Conservation (phyloP, 1,139 yeast species). For the Diutina ranongensis region DNA sequence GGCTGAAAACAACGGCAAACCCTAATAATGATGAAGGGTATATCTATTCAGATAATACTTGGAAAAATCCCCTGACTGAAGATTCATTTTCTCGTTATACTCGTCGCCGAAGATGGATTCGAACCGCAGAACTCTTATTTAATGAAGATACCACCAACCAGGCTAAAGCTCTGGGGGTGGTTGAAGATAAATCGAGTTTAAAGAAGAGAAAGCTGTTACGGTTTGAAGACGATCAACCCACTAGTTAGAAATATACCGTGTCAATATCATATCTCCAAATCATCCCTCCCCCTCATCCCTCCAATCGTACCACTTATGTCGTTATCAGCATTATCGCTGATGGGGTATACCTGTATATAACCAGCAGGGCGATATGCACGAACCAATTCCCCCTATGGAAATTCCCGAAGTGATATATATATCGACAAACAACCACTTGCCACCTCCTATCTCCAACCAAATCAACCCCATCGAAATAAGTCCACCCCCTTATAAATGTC, state of each 20-base stretch:
- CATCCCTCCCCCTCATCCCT: no score
- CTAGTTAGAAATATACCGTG: no score
- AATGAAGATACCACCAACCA: constrained; percentile 10
- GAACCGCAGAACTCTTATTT: constrained; percentile 79
- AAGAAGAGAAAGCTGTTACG: constrained; percentile 26
- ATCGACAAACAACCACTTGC: neutral
- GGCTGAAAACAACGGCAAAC: constrained; percentile 60
- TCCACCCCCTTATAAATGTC: constrained; percentile 7
- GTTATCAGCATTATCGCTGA: no score
- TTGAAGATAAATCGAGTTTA: constrained; percentile 6
- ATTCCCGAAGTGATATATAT: constrained; percentile 3
- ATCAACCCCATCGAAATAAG: neutral
- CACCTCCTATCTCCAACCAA: neutral
- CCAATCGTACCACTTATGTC: no score
- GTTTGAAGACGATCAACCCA: constrained; percentile 16
- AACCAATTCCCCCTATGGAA: neutral
- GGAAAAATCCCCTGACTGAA: constrained; percentile 87
- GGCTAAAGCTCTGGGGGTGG: neutral
- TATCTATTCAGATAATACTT: constrained; percentile 81
- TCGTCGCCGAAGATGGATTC: constrained; percentile 88
- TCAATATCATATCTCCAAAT: no score
- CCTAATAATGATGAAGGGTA: constrained; percentile 78
- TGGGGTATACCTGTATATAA: no score
- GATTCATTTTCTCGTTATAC: constrained; percentile 87
- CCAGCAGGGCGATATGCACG: neutral